Conservation (phyloP, 2,329 filamentous ascomycete species). For the Alternaria sp. region DNA sequence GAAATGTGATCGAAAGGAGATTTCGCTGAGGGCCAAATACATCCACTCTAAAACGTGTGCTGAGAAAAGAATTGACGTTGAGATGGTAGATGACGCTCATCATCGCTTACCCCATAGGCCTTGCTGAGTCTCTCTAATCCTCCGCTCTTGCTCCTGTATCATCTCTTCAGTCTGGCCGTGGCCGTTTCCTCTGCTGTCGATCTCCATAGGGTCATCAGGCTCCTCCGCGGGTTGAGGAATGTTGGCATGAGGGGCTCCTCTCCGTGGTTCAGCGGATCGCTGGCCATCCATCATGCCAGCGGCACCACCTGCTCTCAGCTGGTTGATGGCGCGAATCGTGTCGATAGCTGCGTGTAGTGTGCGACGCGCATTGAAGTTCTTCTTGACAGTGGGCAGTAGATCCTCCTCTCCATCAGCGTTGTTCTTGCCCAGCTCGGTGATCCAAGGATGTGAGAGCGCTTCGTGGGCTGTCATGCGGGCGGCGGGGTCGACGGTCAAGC, state of each 20-base stretch:
- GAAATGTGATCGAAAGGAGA: not conserved
- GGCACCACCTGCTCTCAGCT: constrained; percentile 65
- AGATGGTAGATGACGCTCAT: not conserved
- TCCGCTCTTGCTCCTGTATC: constrained; percentile 65
- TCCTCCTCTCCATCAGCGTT: constrained; percentile 54
- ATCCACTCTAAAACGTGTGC: not conserved
- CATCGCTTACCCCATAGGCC: constrained; percentile 59
- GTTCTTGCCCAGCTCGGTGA: constrained; percentile 62
- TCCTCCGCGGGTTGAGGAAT: constrained; percentile 45
- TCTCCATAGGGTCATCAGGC: constrained; percentile 53
- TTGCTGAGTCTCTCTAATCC: constrained; percentile 64
- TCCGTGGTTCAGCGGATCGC: constrained; percentile 61
- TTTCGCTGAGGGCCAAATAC: not conserved
- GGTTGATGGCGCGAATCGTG: constrained; percentile 72
- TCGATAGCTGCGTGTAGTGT: constrained; percentile 72
- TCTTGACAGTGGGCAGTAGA: constrained; percentile 69
- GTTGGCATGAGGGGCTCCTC: constrained; percentile 40
- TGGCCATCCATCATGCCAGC: constrained; percentile 68
- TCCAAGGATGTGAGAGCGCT: constrained; percentile 69
- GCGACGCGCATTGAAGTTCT: constrained; percentile 71
- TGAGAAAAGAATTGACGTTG: not conserved
- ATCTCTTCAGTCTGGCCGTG: constrained; percentile 68
- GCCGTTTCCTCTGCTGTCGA: constrained; percentile 62
- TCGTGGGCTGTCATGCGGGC: constrained; percentile 91
- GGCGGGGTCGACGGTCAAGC: constrained; percentile 86